Evolutionary conservation across 805 yeast genomes (phyloP), one percentile per base, ranked within the genome.

Genomic region (Ogataea trehaloabstinens): DNA sequence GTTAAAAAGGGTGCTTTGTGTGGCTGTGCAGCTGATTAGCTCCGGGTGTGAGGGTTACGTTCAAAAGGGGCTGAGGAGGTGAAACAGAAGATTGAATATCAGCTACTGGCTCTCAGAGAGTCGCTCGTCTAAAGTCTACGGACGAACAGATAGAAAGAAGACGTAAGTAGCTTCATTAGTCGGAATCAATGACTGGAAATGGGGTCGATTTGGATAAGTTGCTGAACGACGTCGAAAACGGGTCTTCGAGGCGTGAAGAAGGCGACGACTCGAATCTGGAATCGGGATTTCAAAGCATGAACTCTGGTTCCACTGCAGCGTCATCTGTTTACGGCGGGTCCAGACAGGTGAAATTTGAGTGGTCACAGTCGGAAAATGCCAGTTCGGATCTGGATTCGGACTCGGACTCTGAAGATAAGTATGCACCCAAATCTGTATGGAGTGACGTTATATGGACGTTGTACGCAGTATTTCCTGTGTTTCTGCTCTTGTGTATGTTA

Each of bases 401-500:
- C 17, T 45, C 39, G 10, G 45, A 44, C 15, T 32, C 34, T 29
- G 51, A 40, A 6, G 45, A 44, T 13, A 47, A 44, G 16, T 35
- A 40, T 22, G 24, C 39, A 2, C 31, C 45, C 19, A 41, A 35
- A 15, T 39, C 48, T 15, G 21, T 46, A 15, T 19, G 41, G 28
- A 41, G 43, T n/a, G 36, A 47, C 5, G 31, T 51, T 8, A 29
- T 52, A 2, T 53, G 52, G 55, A 34, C 46, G 5, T 34, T 52
- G 17, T 53, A 53, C 29, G 56, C 58, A 6, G 20, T 41, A 2
- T 33, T 51, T 13, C 56, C 58, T 4, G 30, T 52, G 8, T 20
- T 50, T 4, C 17, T 50, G 8, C 34, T 51, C 5, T 42, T 34
- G 12, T 22, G 25, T 12, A 22, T 22, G 25, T 16, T 27, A 8